These are phyloP conservation scores for Solanum piurae DNA, from an alignment of 257 asterid genomes.

Conservation along the genomic window DNA sequence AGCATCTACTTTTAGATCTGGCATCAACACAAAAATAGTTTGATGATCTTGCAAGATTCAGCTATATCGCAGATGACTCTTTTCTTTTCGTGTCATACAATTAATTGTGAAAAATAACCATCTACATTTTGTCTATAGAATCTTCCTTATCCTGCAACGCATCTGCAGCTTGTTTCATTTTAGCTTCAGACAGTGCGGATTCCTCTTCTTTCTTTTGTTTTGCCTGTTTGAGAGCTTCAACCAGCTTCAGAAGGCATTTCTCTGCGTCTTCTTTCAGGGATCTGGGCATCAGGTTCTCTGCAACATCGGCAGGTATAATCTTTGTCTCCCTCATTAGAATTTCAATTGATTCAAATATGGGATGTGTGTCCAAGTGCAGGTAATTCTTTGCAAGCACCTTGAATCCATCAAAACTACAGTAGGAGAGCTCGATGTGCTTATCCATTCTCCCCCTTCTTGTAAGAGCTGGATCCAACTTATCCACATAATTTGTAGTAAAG, in stretches of 20 bases:
- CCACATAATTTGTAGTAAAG: slow-evolving; percentile 12
- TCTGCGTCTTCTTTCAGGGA: slow-evolving; percentile 6
- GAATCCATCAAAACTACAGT: slow-evolving; percentile 16
- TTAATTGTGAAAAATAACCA: background rate
- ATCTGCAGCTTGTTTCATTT: background rate
- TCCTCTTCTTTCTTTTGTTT: background rate
- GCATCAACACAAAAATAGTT: background rate
- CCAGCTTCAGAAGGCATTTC: slow-evolving; percentile 7
- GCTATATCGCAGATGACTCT: background rate
- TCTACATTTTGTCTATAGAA: background rate
- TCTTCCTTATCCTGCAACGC: background rate
- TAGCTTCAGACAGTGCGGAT: background rate
- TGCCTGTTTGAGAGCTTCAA: slow-evolving; percentile 1
- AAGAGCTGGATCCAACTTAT: slow-evolving; percentile 14
- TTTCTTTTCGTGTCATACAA: background rate
- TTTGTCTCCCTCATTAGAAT: slow-evolving; percentile 3
- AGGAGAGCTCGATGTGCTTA: slow-evolving; percentile 14
- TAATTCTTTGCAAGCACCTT: slow-evolving; percentile 16
- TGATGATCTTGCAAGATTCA: background rate
- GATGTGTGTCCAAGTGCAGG: slow-evolving; percentile 5
- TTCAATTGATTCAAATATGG: background rate
- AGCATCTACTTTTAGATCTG: background rate
- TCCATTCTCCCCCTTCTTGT: slow-evolving; percentile 20
- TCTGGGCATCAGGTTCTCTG: slow-evolving; percentile 12
- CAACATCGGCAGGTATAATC: slow-evolving; percentile 14